Evolutionary conservation across 2,329 filamentous ascomycete genomes (phyloP).

Genomic region (Beauveria medogensis): DNA sequence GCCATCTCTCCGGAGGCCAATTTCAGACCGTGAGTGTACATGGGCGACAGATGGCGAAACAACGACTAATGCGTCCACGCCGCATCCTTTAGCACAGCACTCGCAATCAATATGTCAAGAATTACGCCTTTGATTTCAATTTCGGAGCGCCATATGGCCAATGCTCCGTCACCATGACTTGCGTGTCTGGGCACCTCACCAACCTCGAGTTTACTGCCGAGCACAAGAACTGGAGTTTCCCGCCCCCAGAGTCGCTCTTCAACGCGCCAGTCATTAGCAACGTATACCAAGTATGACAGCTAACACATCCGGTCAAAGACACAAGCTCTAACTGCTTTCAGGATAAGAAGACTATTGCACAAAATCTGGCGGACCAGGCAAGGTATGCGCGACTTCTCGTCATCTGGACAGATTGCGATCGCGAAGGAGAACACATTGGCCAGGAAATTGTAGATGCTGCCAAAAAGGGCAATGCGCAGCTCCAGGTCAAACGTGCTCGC

Average conservation of each 20-base stretch:
- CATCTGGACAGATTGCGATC: slow-evolving; percentile 98
- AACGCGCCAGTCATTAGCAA: slow-evolving; percentile 64
- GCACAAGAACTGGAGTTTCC: slow-evolving; percentile 74
- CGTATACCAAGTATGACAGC: slow-evolving; percentile 52
- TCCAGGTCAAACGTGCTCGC: slow-evolving; percentile 75
- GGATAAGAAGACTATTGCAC: slow-evolving; percentile 73
- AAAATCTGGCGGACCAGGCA: slow-evolving; percentile 78
- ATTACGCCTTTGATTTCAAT: slow-evolving; percentile 85
- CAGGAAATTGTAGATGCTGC: slow-evolving; percentile 82
- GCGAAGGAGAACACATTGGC: slow-evolving; percentile 94
- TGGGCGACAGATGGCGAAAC: slow-evolving; percentile 15
- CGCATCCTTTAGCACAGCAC: slow-evolving; percentile 50
- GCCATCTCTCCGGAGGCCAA: slow-evolving; percentile 74
- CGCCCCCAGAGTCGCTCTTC: slow-evolving; percentile 72
- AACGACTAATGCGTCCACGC: not conserved
- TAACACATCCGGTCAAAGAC: no score
- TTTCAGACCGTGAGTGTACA: slow-evolving; percentile 55
- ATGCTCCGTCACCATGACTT: slow-evolving; percentile 88
- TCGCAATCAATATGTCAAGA: slow-evolving; percentile 75
- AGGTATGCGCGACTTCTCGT: slow-evolving; percentile 65
- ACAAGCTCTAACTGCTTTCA: slow-evolving; percentile 26
- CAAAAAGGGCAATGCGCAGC: slow-evolving; percentile 58
- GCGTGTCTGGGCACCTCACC: slow-evolving; percentile 81
- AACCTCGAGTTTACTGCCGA: slow-evolving; percentile 65
- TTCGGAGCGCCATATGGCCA: slow-evolving; percentile 74